Evolutionary conservation across 139 green algal species (phyloP), one percentile per base, ranked within the genome.

Genomic region (Nannochloris sp.): DNA sequence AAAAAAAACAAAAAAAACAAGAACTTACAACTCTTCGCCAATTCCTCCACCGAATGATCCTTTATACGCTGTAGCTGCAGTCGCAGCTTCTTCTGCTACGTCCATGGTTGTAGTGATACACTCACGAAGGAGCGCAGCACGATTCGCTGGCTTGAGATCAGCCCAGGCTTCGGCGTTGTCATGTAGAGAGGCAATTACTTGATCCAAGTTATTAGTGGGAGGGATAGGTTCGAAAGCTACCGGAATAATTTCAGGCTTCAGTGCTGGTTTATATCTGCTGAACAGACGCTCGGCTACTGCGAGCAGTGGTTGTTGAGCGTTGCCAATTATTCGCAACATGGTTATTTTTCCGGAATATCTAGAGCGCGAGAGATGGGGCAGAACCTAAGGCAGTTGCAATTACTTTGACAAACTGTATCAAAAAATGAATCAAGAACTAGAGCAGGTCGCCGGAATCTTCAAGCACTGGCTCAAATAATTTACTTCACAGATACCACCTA

Each of bases 41-140:
- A 79, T 68, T 24, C 84, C 84, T 19, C 23, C 45, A 27, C 80
- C 79, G 30, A 82, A 90, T 4, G 69, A 70, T 6, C 85, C 85
- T 53, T 90, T 90, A 30, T 69, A 67, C 3, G 24, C 12, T 0
- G 70, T 64, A 1, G 54, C 68, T 2, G 56, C 66, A 2, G 27
- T 48, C 4, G 79, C 81, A 5, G 84, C 58, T 29, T 84, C 76
- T 27, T 39, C 25, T 6, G 35, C 31, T 39, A 72, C 70, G 12
- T 61, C 32, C 14, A 87, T 48, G 1, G 70, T 47, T n/a, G 70
- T 74, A 4, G 59, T 33, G 4, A 88, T 59, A 67, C 76, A 83
- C 4, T 61, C 25, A 2, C 67, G 33, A 33, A 91, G 72, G 27
- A 90, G 47, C 4, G 53, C 19, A 6, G 81, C 78, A 0, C 78